Conservation (phyloP, 805 yeast species). For the Ogataea chonburiensis region DNA sequence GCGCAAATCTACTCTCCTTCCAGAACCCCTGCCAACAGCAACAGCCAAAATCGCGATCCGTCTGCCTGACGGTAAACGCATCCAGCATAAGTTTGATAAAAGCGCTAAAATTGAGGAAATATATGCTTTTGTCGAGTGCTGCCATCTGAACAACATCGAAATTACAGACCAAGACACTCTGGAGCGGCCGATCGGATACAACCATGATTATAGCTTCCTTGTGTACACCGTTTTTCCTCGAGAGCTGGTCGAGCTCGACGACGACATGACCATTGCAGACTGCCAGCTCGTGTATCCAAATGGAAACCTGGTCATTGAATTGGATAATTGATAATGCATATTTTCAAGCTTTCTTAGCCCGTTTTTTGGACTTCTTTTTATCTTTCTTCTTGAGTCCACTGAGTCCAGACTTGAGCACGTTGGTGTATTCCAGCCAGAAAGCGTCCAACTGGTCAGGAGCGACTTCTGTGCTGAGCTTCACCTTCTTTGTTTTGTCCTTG, state of each 20-base stretch:
- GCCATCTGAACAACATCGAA: conserved; percentile 24
- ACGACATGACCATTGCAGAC: conserved; percentile 37
- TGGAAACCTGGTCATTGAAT: conserved; percentile 53
- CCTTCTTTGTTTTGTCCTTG: conserved; percentile 46
- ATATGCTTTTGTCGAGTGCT: conserved; percentile 67
- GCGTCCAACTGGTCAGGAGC: conserved; percentile 55
- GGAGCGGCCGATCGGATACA: conserved; percentile 35
- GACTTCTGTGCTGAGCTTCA: conserved; percentile 74
- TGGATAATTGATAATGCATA: conserved; percentile 6
- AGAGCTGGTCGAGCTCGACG: conserved; percentile 37
- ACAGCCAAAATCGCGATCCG: conserved; percentile 70
- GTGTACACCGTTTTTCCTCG: conserved; percentile 61
- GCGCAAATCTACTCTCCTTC: conserved; percentile 36
- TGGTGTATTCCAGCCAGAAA: conserved; percentile 78
- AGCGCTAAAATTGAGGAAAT: conserved; percentile 56
- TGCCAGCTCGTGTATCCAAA: conserved; percentile 56
- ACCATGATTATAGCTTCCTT: conserved; percentile 48
- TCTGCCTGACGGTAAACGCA: conserved; percentile 59
- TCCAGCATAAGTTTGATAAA: conserved; percentile 48
- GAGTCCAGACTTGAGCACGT: conserved; percentile 67
- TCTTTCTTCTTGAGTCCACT: conserved; percentile 79
- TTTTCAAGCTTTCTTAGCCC: conserved; percentile 12
- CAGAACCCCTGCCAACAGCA: conserved; percentile 24
- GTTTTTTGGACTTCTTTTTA: conserved; percentile 57
- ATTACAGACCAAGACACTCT: conserved; percentile 32